Percentiles rank a stretch among this genome's conserved stretches.
phyloP scores from a whole-genome alignment of 1,139 yeast species.

The Scheffersomyces parashehatae region DNA sequence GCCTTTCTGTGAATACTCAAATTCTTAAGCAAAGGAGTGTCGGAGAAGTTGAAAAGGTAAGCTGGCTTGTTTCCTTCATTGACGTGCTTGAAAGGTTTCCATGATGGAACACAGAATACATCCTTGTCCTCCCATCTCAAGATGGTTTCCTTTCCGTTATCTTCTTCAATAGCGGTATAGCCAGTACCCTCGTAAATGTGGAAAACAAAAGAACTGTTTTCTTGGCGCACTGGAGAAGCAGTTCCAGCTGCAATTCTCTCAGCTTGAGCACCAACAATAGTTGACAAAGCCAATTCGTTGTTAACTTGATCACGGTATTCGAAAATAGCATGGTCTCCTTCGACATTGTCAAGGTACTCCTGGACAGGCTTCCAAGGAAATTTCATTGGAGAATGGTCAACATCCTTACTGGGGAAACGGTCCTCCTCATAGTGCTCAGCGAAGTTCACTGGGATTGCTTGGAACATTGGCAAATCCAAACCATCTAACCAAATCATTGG shows the following conservation, averaged over 20 bases:
- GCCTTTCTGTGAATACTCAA: conserved; percentile 13
- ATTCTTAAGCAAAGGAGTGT: conserved; percentile 16
- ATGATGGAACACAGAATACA: conserved; percentile 20
- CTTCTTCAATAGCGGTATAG: conserved; percentile 11
- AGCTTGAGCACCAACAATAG: conserved; percentile 19
- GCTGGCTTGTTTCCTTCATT: conserved; percentile 12
- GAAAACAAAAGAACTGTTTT: conserved; percentile 17
- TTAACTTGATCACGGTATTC: conserved; percentile 8
- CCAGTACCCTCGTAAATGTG: conserved; percentile 17
- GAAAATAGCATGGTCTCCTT: conserved; percentile 12
- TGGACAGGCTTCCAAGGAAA: conserved; percentile 18
- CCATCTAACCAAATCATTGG: conserved; percentile 25
- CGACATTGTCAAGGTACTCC: conserved; percentile 9
- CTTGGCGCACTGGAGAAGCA: conserved; percentile 14
- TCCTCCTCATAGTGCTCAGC: conserved; percentile 18
- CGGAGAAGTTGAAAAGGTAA: conserved; percentile 17
- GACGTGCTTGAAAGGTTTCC: conserved; percentile 18
- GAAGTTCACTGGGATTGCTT: conserved; percentile 22
- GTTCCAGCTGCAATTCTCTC: conserved; percentile 12
- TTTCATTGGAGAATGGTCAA: conserved; percentile 12
- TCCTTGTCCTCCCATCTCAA: conserved; percentile 15
- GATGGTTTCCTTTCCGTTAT: conserved; percentile 8
- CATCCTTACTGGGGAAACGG: conserved; percentile 15
- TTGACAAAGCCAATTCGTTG: conserved; percentile 9
- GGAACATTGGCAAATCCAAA: conserved; percentile 21